Base-by-base conservation (phyloP, 306 rosid genomes). In the Prunus mongolica region DNA sequence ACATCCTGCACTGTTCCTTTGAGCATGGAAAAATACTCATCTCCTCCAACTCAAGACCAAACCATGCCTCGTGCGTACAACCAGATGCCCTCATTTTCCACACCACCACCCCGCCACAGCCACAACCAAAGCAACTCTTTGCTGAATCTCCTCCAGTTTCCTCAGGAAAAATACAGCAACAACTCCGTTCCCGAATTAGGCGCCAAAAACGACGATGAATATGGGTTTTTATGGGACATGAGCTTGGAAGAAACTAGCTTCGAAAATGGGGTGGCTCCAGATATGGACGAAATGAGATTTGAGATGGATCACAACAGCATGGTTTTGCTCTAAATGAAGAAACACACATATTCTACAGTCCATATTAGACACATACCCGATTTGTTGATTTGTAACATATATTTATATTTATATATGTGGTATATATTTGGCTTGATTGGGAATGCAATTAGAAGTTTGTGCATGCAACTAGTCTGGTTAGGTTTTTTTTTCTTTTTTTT, bases 201-300 rank as follows among this genome's bases (percentile, higher is more conserved):
- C 78, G 75, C 89, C 16, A 87, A 84, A 75, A 84, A 83, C 62
- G 88, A 88, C 14, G 90, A 76, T 25, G 97, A 85, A 1, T 87
- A 88, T 82, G 99, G 88, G 4, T 87, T 84, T 77, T 12, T 92
- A 58, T 96, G 99, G 99, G 91, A 89, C 71, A 87, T 89, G 92
- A 91, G 88, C 47, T 52, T 91, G 34, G 91, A 89, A 67, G 92
- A 90, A 45, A 76, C 78, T 51, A 73, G 88, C 82, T 84, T 87
- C 65, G 91, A 83, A 45, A 81, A 87, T 47, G 91, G 86, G 12
- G 71, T 63, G 54, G 58, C 76, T 9, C 79, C 89, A 9, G 55
- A 87, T 71, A 56, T 88, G 83, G 96, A 88, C 8, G 91, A 87
- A 38, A 86, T 92, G 80, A 87, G 88, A 73, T 95, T 95, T 73